A percentile compares a stretch with the other conserved stretches of the same genome.
Conservation (phyloP, 2,329 filamentous ascomycete genomes). For the Lachnellula suecica region DNA sequence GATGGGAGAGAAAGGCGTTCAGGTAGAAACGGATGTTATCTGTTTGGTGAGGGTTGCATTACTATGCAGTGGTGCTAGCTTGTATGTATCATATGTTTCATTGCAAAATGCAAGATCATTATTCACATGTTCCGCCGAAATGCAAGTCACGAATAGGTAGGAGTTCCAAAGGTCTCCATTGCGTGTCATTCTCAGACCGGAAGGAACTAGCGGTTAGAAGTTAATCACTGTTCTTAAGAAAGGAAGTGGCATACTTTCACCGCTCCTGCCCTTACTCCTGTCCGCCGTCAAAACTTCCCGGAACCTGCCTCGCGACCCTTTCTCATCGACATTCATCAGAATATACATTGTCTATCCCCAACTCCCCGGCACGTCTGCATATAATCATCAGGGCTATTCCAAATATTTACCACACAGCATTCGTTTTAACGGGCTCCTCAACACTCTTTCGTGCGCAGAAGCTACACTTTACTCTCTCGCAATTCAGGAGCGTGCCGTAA, state of each 20-base stretch:
- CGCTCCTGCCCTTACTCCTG: not conserved
- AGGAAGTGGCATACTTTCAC: too few relatives aligned
- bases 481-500: too few relatives aligned
- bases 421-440: too few relatives aligned
- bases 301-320: not conserved
- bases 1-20: constrained; percentile 19
- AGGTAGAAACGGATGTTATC: constrained; percentile 21
- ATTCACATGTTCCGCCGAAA: not conserved
- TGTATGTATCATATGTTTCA: constrained; percentile 27
- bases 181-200: too few relatives aligned
- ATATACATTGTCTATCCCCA: too few relatives aligned
- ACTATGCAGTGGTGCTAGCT: constrained; percentile 18
- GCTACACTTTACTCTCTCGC: too few relatives aligned
- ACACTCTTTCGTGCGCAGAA: too few relatives aligned
- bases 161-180: too few relatives aligned
- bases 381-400: too few relatives aligned
- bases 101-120: not conserved
- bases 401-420: too few relatives aligned
- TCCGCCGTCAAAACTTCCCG: not conserved
- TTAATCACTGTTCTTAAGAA: not conserved
- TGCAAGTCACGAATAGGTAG: not conserved
- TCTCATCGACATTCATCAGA: not conserved
- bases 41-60: constrained; percentile 13
- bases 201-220: not conserved
- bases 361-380: too few relatives aligned